Conservation (phyloP, 805 yeast genomes). For the Scheffersomyces spartinae region DNA sequence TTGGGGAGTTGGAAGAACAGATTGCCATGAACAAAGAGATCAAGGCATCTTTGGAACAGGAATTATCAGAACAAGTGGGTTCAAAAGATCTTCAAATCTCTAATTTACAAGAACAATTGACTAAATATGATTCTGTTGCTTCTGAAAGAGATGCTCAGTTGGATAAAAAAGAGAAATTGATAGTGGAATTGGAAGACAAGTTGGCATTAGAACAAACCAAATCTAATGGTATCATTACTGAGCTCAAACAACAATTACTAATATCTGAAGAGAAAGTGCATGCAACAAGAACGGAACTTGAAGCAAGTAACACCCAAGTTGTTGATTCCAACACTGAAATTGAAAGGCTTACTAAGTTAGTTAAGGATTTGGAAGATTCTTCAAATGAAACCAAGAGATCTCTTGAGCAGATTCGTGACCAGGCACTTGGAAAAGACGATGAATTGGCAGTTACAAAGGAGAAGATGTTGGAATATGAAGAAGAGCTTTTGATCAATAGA, state of each 20-base stretch:
- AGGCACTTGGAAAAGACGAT: neutral
- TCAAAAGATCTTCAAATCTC: too few relatives aligned
- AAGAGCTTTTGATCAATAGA: conserved; percentile 1
- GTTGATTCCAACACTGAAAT: conserved; percentile 1
- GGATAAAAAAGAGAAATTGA: conserved; percentile 1
- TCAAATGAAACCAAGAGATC: too few relatives aligned
- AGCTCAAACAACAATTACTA: neutral
- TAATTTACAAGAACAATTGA: too few relatives aligned
- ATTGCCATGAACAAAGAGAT: too few relatives aligned
- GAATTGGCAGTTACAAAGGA: too few relatives aligned
- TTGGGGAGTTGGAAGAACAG: too few relatives aligned
- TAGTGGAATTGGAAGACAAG: neutral
- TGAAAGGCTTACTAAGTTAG: neutral
- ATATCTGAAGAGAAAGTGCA: conserved; percentile 1
- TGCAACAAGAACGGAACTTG: conserved; percentile 1
- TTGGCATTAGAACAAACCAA: conserved; percentile 1
- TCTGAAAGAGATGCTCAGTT: too few relatives aligned
- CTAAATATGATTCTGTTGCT: too few relatives aligned
- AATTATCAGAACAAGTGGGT: too few relatives aligned
- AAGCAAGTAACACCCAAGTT: conserved; percentile 1
- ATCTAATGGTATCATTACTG: neutral
- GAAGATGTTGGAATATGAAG: too few relatives aligned
- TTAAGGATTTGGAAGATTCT: conserved; percentile 1
- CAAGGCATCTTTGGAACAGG: too few relatives aligned
- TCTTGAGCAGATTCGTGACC: too few relatives aligned